Evolutionary conservation across 805 yeast genomes (phyloP), one percentile per base, ranked within the genome.

Genomic region (Kazachstania psychrophila): DNA sequence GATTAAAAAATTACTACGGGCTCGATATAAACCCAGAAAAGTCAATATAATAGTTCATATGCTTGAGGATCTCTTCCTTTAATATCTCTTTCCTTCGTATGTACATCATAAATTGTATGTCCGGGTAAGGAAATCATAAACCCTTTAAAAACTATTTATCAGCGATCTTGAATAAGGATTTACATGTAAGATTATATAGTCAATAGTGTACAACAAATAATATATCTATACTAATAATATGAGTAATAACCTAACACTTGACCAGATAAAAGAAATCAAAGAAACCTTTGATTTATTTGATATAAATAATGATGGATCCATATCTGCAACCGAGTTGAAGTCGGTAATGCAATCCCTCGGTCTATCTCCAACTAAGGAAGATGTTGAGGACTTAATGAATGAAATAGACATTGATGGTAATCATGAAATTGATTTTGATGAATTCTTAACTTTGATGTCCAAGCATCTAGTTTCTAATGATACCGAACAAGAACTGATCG

Each of bases 291-390:
- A 96, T 44, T 75, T 89, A 46, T 89, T 89, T 51, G 98, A 89
- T 69, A 86, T 85, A 62, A 95, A 92, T 62, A 79, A 87, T 53
- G 96, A 88, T 63, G 98, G 98, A 4, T 84, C 87, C 56, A 92
- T 89, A 68, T 85, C 96, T 41, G 83, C 95, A 51, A 74, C 81
- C 53, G 98, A 89, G 65, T 72, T 89, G 49, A 96, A 96, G 43
- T 85, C 95, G 3, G 98, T 92, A 38, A 89, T 89, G 97, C 80
- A 97, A 66, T 85, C 96, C n/a, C 71, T 89, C 56, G 98, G 97
- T 31, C 92, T 87, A 63, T 85, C 86, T 53, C 98, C 98, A 17
- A 78, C 92, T 28, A 96, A 89, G 60, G 76, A 84, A 46, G 97
- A 89, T 62, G 79, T 89, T 51, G 80, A 87, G 33, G 98, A 89